Percentiles rank a stretch among this genome's conserved stretches.
phyloP scores from a whole-genome alignment of 2,329 filamentous ascomycete species.

The Arthroderma uncinatum region DNA sequence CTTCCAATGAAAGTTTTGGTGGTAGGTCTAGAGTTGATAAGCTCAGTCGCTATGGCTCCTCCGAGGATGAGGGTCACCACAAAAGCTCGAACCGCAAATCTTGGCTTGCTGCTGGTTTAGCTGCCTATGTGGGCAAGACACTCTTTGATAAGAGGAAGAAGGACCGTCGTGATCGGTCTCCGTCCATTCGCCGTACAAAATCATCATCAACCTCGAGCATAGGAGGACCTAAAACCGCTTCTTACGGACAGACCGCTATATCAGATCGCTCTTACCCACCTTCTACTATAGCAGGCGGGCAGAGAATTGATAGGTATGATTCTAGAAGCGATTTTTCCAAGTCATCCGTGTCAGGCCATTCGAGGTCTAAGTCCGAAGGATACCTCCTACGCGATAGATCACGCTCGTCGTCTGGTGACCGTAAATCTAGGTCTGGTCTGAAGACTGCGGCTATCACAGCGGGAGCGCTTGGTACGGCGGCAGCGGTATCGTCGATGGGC shows the following conservation, averaged over 20 bases:
- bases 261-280: background rate
- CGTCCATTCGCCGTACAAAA: slow-evolving; percentile 36
- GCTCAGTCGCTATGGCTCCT: slow-evolving; percentile 46
- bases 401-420: background rate
- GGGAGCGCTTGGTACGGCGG: slow-evolving; percentile 26
- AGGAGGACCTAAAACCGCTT: background rate
- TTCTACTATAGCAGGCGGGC: background rate
- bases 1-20: slow-evolving; percentile 38
- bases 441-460: slow-evolving; percentile 28
- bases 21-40: slow-evolving; percentile 45
- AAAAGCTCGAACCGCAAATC: slow-evolving; percentile 37
- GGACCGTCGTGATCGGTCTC: slow-evolving; percentile 15
- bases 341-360: slow-evolving; percentile 24
- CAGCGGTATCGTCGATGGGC: slow-evolving; percentile 17
- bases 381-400: background rate
- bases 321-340: slow-evolving; percentile 19
- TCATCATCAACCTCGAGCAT: slow-evolving; percentile 1
- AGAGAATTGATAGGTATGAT: background rate
- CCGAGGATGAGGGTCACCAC: slow-evolving; percentile 39
- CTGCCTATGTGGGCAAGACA: slow-evolving; percentile 45
- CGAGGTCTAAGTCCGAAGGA: slow-evolving; percentile 5
- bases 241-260: background rate
- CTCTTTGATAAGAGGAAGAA: slow-evolving; percentile 33
- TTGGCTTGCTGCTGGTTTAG: slow-evolving; percentile 45
- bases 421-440: slow-evolving; percentile 1